A percentile compares a stretch with the other conserved stretches of the same genome.
Evolutionary conservation across 2,329 filamentous ascomycete genomes (phyloP).

Genomic region (Botrytis aclada): DNA sequence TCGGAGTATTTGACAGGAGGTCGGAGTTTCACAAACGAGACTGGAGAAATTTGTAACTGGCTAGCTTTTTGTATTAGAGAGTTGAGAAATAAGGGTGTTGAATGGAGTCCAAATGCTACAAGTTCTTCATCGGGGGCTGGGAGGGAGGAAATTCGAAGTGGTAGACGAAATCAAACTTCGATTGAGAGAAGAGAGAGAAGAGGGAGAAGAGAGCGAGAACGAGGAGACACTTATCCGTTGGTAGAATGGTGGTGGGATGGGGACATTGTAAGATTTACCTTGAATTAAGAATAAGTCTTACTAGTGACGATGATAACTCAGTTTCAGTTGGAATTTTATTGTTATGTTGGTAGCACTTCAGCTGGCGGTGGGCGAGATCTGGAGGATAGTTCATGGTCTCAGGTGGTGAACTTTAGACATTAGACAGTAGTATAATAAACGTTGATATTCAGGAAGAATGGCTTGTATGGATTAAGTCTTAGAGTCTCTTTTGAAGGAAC

Average conservation of each 20-base stretch:
- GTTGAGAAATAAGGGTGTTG: background rate
- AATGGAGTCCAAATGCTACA: background rate
- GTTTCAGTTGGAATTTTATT: too few relatives aligned
- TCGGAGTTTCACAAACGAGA: background rate
- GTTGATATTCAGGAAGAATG: background rate
- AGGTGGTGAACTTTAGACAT: background rate
- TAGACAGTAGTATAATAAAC: background rate
- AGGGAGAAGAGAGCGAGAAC: background rate
- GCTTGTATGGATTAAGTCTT: background rate
- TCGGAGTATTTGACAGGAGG: background rate
- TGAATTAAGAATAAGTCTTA: background rate
- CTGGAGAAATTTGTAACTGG: conserved; percentile 1
- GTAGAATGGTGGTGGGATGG: background rate
- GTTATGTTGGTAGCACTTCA: background rate
- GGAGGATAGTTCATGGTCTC: background rate
- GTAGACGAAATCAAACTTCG: background rate
- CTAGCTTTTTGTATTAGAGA: background rate
- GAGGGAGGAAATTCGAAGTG: background rate
- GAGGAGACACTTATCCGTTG: background rate
- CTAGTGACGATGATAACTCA: background rate
- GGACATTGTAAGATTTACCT: background rate
- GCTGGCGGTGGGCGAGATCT: background rate
- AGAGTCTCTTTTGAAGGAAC: background rate
- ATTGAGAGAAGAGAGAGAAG: background rate
- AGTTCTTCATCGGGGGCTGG: background rate